A percentile compares a stretch with the other conserved stretches of the same genome.
These are phyloP conservation scores for Pulicaria dysenterica DNA, from an alignment of 129 eudicot genomes.

Conservation along the genomic window DNA sequence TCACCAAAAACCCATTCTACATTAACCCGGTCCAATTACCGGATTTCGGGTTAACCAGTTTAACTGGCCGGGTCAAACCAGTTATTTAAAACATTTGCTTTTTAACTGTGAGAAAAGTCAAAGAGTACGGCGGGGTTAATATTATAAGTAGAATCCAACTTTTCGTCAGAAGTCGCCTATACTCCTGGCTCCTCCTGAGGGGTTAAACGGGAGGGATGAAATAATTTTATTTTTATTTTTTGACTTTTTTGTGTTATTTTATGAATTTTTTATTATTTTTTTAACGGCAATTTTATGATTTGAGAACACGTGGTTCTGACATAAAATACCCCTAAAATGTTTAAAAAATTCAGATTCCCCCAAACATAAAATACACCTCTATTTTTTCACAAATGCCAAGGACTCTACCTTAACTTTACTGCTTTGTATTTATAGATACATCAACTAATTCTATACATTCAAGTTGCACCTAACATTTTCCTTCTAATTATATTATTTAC, in stretches of 20 bases:
- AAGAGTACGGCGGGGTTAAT: slow-evolving; percentile 32
- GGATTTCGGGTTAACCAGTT: too few species aligned
- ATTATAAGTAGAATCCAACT: slow-evolving; percentile 12
- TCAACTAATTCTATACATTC: not conserved
- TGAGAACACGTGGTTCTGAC: slow-evolving; percentile 33
- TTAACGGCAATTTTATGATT: slow-evolving; percentile 5
- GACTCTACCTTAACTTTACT: slow-evolving; percentile 14
- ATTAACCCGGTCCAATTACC: too few species aligned
- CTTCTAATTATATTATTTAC: not conserved
- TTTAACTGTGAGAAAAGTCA: slow-evolving; percentile 2
- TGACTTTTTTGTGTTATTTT: too few species aligned
- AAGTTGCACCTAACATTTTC: not conserved
- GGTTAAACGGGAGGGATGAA: not conserved
- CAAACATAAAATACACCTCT: slow-evolving; percentile 20
- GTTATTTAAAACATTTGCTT: too few species aligned
- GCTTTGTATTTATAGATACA: slow-evolving; percentile 19
- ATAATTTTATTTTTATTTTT: not conserved
- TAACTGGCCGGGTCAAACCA: too few species aligned
- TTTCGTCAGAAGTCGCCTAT: slow-evolving; percentile 18
- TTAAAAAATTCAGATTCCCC: slow-evolving; percentile 13
- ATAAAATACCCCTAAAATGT: slow-evolving; percentile 17
- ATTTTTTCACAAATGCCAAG: not conserved
- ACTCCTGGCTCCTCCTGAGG: too few species aligned
- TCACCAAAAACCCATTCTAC: too few species aligned
- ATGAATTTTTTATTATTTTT: not conserved